Evolutionary conservation across 768 basidiomycete genomes (phyloP), one percentile per base, ranked within the genome.

Genomic region (Kwoniella dendrophila): DNA sequence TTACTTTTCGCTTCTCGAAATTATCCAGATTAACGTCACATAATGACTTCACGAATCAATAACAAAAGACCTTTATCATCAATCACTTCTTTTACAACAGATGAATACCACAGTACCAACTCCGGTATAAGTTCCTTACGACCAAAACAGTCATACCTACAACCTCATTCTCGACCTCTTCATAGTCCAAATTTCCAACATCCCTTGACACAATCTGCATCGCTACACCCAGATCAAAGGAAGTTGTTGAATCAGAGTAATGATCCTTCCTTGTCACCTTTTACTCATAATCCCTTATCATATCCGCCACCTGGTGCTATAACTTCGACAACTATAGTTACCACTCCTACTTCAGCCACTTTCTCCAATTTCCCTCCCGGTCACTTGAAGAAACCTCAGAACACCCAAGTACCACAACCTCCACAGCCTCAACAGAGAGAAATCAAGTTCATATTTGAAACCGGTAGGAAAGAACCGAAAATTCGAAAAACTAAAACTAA

Each of bases 301-400:
- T 41, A 47, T 38, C 58, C 58, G 14, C 58, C 58, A 3, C 58
- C 49, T 11, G 58, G 58, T 4, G 58, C 58, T 3, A 33, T 55
- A n/a, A 8, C 30, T 2, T 6, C 24, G n/a, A 8, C 34, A 36
- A 8, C 34, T 8, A 29, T 56, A 18, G 30, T 47, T 14, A 4
- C n/a, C n/a, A n/a, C n/a, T 27, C 18, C 29, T 11, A 18, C 41
- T 22, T 36, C 41, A 14, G 43, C 43, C 20, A 26, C 29, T 43
- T 10, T 30, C 6, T 32, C 54, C 7, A 10, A 11, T 26, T 10
- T 27, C 26, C 14, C 34, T 22, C 26, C 4, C 36, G n/a, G n/a
- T n/a, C n/a, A n/a, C n/a, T n/a, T n/a, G n/a, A n/a, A n/a, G n/a
- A 8, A 38, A 14, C 52, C 18, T 12, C 50, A 36, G 4, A 2